Conservation (phyloP, 2,329 filamentous ascomycete genomes). For the Neofusicoccum cordaticola region DNA sequence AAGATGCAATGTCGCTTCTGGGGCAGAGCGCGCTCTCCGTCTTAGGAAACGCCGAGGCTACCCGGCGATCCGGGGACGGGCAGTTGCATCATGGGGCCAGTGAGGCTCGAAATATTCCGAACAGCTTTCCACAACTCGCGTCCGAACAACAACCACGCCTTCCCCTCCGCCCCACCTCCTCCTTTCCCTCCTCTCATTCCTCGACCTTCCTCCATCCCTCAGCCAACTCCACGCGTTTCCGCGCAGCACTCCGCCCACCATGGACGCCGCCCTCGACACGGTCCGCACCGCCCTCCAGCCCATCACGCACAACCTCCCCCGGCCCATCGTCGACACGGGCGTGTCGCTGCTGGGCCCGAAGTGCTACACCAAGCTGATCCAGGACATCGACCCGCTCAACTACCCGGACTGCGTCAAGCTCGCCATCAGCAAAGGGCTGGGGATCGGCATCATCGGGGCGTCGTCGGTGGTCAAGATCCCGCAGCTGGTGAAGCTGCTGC, state of each 20-base stretch:
- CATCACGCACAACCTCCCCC: conserved; percentile 45
- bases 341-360: conserved; percentile 66
- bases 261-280: conserved; percentile 40
- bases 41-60: not conserved
- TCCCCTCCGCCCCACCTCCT: not conserved
- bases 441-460: conserved; percentile 87
- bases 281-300: conserved; percentile 44
- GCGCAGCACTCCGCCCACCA: not conserved
- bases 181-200: not conserved
- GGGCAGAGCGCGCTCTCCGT: not conserved
- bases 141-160: not conserved
- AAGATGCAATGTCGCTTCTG: not conserved
- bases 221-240: not conserved
- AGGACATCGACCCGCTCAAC: conserved; percentile 73
- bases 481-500: conserved; percentile 88
- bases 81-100: conserved; percentile 6
- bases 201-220: not conserved
- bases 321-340: conserved; percentile 34
- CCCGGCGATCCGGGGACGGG: not conserved
- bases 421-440: conserved; percentile 85
- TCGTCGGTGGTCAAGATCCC: conserved; percentile 93
- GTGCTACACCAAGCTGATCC: conserved; percentile 84
- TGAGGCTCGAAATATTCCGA: conserved; percentile 4
- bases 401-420: conserved; percentile 81
- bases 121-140: conserved; percentile 4